phyloP scores from a whole-genome alignment of 345 rosid species.

The Cardamine chenopodiifolia region DNA sequence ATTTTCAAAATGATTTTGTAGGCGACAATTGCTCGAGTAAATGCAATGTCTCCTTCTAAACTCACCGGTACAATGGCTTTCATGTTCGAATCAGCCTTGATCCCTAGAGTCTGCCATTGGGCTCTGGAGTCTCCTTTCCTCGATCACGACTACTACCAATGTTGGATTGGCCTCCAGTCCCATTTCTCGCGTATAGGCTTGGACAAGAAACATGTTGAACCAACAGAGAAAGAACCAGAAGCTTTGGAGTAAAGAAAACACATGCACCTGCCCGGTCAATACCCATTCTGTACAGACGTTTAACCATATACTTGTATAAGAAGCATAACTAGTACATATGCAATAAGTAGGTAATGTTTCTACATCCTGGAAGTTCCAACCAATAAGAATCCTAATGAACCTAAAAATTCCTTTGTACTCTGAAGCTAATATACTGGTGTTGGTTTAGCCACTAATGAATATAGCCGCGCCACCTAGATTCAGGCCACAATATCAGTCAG shows the following conservation, averaged over 20 bases:
- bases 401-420: too few species aligned
- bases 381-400: too few species aligned
- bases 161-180: constrained; percentile 93
- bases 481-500: constrained; percentile 46
- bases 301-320: constrained; percentile 14
- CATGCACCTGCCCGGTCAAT: neutral
- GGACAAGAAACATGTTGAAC: constrained; percentile 5
- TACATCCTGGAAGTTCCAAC: too few species aligned
- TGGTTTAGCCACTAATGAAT: constrained; percentile 8
- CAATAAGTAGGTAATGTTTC: constrained; percentile 20
- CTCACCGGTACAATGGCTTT: constrained; percentile 87
- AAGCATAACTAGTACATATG: constrained; percentile 27
- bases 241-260: constrained; percentile 29
- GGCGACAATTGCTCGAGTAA: constrained; percentile 69
- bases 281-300: constrained; percentile 33
- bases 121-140: constrained; percentile 72
- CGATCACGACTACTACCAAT: constrained; percentile 81
- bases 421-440: neutral
- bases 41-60: constrained; percentile 64
- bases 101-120: constrained; percentile 88
- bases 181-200: constrained; percentile 59
- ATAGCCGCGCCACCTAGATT: neutral
- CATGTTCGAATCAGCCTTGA: constrained; percentile 91
- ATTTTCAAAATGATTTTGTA: constrained; percentile 26
- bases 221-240: constrained; percentile 16